These are phyloP conservation scores for Fraxinus americana DNA, from an alignment of 257 asterid genomes.

Conservation along the genomic window DNA sequence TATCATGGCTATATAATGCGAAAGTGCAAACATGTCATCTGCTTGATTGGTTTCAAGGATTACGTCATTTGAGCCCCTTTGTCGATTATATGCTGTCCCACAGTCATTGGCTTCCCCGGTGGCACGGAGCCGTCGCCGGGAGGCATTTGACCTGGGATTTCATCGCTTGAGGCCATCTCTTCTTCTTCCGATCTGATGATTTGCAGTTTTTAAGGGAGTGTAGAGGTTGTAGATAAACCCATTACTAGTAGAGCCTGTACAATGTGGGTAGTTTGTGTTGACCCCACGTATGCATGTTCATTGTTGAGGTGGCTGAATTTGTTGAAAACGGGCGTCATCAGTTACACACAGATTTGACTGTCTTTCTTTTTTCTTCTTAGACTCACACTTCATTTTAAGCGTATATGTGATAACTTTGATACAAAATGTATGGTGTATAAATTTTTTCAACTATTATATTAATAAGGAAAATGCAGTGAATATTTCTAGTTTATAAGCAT, in stretches of 20 bases:
- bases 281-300: slow-evolving; percentile 32
- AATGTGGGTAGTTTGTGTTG: slow-evolving; percentile 22
- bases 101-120: slow-evolving; percentile 69
- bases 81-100: slow-evolving; percentile 53
- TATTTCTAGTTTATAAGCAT: no score
- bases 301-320: slow-evolving; percentile 38
- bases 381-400: no score
- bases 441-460: no score
- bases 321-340: slow-evolving; percentile 14
- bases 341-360: not conserved
- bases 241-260: not conserved
- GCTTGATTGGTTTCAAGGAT: slow-evolving; percentile 64
- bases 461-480: no score
- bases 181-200: not conserved
- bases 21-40: slow-evolving; percentile 81
- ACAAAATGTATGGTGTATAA: no score
- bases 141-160: slow-evolving; percentile 49
- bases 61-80: slow-evolving; percentile 68
- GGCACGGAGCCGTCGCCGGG: slow-evolving; percentile 66
- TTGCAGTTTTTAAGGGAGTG: not conserved
- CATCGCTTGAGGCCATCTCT: slow-evolving; percentile 62
- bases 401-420: no score
- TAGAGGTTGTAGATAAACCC: not conserved
- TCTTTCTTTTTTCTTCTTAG: no score
- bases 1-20: slow-evolving; percentile 79